Evolutionary conservation across 495 filamentous ascomycete species (phyloP).

Genomic region (Aspergillus olivimuriae): DNA sequence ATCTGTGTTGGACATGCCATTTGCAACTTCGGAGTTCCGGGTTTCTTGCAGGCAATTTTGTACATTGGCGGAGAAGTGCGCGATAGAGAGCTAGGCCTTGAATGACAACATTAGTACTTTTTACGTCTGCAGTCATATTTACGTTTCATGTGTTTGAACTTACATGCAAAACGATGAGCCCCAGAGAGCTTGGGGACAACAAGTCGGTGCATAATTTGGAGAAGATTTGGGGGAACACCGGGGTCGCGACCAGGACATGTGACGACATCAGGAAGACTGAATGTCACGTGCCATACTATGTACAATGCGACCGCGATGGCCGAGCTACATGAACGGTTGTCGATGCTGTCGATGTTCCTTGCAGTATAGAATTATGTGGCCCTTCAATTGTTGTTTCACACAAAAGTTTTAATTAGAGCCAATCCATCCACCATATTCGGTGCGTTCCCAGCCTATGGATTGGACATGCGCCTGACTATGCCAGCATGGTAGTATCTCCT

Average conservation of each 20-base stretch:
- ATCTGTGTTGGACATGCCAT: constrained; percentile 46
- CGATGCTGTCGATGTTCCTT: too few species aligned
- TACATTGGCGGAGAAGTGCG: constrained; percentile 58
- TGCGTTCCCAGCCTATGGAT: too few species aligned
- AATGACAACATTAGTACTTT: constrained; percentile 2
- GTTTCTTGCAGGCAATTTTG: constrained; percentile 37
- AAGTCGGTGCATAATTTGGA: constrained; percentile 37
- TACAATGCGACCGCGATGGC: too few species aligned
- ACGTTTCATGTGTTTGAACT: constrained; percentile 10
- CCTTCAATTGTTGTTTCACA: too few species aligned
- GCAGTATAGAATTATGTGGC: too few species aligned
- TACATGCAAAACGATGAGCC: constrained; percentile 61
- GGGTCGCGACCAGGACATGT: constrained; percentile 1
- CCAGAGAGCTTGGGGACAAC: constrained; percentile 41
- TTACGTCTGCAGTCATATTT: constrained; percentile 3
- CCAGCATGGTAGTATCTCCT: too few species aligned
- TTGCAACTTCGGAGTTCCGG: constrained; percentile 34
- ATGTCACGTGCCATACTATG: constrained; percentile 8
- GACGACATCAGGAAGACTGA: constrained; percentile 2
- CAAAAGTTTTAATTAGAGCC: too few species aligned
- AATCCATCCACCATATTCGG: too few species aligned
- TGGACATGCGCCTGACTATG: too few species aligned
- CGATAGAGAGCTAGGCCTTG: constrained; percentile 68
- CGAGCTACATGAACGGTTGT: too few species aligned
- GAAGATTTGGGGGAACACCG: not conserved